Conservation (phyloP, 768 basidiomycete species). For the Mycena alexandri region DNA sequence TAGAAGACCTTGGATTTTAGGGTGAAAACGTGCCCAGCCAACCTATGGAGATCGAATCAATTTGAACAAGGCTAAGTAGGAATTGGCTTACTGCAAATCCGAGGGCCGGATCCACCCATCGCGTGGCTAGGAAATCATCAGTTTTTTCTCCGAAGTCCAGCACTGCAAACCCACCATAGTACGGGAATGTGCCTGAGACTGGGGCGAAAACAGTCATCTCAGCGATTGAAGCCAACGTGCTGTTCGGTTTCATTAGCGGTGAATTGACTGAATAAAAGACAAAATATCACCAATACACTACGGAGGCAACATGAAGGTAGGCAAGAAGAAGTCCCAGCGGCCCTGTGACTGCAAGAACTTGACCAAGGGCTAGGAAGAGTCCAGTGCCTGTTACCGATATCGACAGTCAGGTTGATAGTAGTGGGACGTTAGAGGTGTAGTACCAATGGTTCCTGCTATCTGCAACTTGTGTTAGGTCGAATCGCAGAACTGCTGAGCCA, state of each 20-base stretch:
- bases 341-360: constrained; percentile 12
- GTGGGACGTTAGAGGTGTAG: no score
- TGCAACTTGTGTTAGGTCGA: not conserved
- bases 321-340: not conserved
- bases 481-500: not conserved
- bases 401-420: no score
- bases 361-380: constrained; percentile 4
- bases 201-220: constrained; percentile 7
- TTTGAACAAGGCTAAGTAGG: not conserved
- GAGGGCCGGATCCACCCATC: constrained; percentile 9
- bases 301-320: constrained; percentile 1
- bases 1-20: no score
- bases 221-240: not conserved
- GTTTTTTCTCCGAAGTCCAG: not conserved
- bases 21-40: no score
- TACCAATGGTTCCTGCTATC: constrained; percentile 10
- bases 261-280: not conserved
- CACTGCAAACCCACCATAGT: not conserved
- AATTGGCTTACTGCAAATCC: not conserved
- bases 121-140: not conserved
- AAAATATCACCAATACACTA: constrained; percentile 3
- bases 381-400: constrained; percentile 4
- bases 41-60: no score
- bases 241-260: not conserved
- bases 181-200: not conserved